phyloP scores from a whole-genome alignment of 257 asterid genomes.

The Solanum sejunctum region DNA sequence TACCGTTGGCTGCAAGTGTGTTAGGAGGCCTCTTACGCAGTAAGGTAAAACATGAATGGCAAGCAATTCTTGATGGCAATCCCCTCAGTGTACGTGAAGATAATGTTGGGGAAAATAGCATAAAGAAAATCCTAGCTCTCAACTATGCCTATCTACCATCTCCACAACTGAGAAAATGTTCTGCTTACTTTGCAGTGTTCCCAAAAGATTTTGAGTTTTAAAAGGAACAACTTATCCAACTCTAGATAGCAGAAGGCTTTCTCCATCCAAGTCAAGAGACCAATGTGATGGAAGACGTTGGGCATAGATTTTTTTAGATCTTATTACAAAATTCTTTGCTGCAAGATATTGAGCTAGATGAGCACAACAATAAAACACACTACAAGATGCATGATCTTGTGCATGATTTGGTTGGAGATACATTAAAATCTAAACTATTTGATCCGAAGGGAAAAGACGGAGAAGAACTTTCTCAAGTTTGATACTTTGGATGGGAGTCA shows the following conservation, averaged over 20 bases:
- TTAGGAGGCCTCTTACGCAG: background rate
- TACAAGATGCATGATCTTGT: slow-evolving; percentile 27
- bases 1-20: slow-evolving; percentile 9
- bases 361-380: background rate
- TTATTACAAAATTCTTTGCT: slow-evolving; percentile 6
- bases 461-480: background rate
- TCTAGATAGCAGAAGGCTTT: no score
- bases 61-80: background rate
- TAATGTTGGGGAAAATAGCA: background rate
- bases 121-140: slow-evolving; percentile 3
- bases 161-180: slow-evolving; percentile 4
- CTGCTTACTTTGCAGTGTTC: slow-evolving; percentile 9
- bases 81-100: background rate
- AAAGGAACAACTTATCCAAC: no score
- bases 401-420: slow-evolving; percentile 9
- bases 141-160: slow-evolving; percentile 10
- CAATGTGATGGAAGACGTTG: slow-evolving; percentile 7
- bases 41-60: slow-evolving; percentile 5
- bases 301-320: background rate
- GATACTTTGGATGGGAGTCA: background rate
- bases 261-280: background rate
- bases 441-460: background rate
- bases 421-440: background rate
- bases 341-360: background rate
- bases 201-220: no score